phyloP scores from a whole-genome alignment of 352 stramenopile genomes.

The Detonula confervacea region DNA sequence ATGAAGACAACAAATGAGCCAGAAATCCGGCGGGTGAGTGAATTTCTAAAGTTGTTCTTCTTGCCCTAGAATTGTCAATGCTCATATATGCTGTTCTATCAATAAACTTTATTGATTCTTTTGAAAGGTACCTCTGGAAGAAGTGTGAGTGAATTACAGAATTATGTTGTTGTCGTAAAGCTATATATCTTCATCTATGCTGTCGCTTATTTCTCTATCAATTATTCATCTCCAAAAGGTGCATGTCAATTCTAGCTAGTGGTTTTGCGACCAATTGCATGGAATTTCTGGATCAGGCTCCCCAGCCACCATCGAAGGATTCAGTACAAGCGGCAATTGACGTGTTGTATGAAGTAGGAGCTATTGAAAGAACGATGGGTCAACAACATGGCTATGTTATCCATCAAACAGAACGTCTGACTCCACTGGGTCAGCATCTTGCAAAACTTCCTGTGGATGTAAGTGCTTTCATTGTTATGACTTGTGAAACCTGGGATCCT shows the following conservation, averaged over 20 bases:
- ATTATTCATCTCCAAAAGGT: no score
- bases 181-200: no score
- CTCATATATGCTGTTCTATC: background rate
- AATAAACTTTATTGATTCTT: background rate
- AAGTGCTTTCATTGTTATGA: background rate
- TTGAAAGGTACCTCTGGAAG: slow-evolving; percentile 60
- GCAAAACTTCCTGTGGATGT: slow-evolving; percentile 94
- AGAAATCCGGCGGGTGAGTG: slow-evolving; percentile 82
- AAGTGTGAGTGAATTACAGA: no score
- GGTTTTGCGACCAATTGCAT: slow-evolving; percentile 58
- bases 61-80: background rate
- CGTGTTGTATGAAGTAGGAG: slow-evolving; percentile 72
- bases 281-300: slow-evolving; percentile 74
- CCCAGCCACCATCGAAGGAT: slow-evolving; percentile 70
- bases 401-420: slow-evolving; percentile 84
- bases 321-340: slow-evolving; percentile 60
- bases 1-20: slow-evolving; percentile 83
- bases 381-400: background rate
- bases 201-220: no score
- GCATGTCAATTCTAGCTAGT: slow-evolving; percentile 76
- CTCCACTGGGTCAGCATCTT: slow-evolving; percentile 92
- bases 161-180: no score
- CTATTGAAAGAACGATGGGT: slow-evolving; percentile 53
- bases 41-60: background rate
- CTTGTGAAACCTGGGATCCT: background rate